A percentile compares a stretch with the other conserved stretches of the same genome.
These are phyloP conservation scores for Cladosporium halotolerans DNA, from an alignment of 2,329 filamentous ascomycete genomes.

Conservation along the genomic window DNA sequence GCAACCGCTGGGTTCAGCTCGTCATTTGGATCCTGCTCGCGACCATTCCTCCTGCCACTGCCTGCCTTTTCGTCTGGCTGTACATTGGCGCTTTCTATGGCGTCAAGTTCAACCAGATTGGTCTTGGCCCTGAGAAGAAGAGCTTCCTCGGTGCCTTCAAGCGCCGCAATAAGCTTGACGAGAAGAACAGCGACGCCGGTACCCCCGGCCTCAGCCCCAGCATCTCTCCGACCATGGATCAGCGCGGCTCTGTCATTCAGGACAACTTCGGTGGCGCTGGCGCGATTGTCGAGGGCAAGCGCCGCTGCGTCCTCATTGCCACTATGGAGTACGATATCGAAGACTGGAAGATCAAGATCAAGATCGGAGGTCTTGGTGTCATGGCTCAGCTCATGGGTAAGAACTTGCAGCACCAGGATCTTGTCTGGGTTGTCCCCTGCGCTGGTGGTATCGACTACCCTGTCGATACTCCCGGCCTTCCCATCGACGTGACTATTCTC, in stretches of 20 bases:
- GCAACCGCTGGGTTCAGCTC: conserved; percentile 50
- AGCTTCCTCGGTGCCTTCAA: conserved; percentile 19
- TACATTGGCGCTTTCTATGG: conserved; percentile 59
- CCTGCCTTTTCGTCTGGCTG: conserved; percentile 45
- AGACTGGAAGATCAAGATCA: conserved; percentile 65
- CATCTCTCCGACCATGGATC: conserved; percentile 8
- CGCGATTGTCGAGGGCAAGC: conserved; percentile 20
- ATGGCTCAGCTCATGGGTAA: conserved; percentile 67
- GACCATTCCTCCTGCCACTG: conserved; percentile 48
- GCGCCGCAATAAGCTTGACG: conserved; percentile 16
- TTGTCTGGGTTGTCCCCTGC: conserved; percentile 50
- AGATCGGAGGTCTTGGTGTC: conserved; percentile 63
- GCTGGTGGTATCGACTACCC: conserved; percentile 61
- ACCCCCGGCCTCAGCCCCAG: conserved; percentile 4
- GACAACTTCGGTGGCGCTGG: conserved; percentile 20
- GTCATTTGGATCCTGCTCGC: conserved; percentile 49
- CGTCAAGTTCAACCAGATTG: conserved; percentile 57
- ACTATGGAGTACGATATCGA: conserved; percentile 69
- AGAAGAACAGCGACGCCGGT: conserved; percentile 18
- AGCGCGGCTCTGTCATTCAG: conserved; percentile 19
- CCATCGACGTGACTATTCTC: conserved; percentile 58
- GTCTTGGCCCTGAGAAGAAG: conserved; percentile 45
- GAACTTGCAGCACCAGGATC: conserved; percentile 56
- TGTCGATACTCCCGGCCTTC: conserved; percentile 50
- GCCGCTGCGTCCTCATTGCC: conserved; percentile 57